Evolutionary conservation across 2,329 filamentous ascomycete species (phyloP), one percentile per base, ranked within the genome.

Genomic region (Hortaea werneckii): DNA sequence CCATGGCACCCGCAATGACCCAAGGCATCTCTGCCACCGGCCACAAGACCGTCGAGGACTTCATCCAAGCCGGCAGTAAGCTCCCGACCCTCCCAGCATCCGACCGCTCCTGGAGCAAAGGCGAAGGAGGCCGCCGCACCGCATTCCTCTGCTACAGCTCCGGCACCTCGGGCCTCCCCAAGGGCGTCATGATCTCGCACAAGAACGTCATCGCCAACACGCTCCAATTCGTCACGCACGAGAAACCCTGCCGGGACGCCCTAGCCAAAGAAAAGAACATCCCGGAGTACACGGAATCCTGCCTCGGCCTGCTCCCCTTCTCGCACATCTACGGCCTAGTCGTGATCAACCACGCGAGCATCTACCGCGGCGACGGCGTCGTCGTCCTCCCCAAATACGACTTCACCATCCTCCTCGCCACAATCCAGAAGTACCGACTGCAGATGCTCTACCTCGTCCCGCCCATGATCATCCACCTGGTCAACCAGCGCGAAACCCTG

Each of bases 81-180:
- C 64, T 80, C 30, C 72, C 76, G 2, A 64, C 70, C 12, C 61
- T 84, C 20, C 72, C 78, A 29, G 37, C 58, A 3, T 50, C 56
- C 1, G 66, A 71, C 5, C 61, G 83, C 57, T 71, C 70, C 29
- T 85, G 82, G 81, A 58, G 66, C 37, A 72, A 73, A 48, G 83
- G 83, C 0, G 79, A 85, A 54, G 82, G 80, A 3, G 75, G 76
- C 32, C 77, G 78, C 44, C 80, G 83, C 56, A 79, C 79, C 5
- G 83, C 86, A 0, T 90, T 85, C 59, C 71, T 94, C 39, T 88
- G 83, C 67, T 89, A 87, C 62, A 87, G 83, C 0, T 86, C 81
- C 60, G 85, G 85, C 13, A 90, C 85, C 1, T 88, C 84, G 9
- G 85, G 85, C 3, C 67, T 89, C 34, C 85, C 85, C 2, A 64